phyloP scores from a whole-genome alignment of 306 rosid species.

The Elaeagnus macrophylla region DNA sequence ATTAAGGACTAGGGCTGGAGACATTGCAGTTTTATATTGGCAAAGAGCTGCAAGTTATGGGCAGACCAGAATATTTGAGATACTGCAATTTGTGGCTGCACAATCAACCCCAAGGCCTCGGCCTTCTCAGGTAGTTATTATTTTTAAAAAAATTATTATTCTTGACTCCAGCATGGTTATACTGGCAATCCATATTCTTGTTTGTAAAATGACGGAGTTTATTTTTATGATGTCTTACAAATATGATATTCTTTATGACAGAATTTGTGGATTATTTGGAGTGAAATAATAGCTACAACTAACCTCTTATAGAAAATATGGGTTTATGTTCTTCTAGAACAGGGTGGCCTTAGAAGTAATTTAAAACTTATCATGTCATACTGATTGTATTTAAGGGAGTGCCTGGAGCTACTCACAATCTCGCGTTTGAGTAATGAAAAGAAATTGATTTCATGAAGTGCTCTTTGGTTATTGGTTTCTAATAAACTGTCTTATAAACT shows the following conservation, averaged over 20 bases:
- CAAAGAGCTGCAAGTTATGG: conserved; percentile 71
- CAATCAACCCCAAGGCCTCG: conserved; percentile 62
- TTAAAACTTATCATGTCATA: no score
- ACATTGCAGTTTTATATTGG: conserved; percentile 51
- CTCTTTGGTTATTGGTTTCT: not conserved
- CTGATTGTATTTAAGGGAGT: not conserved
- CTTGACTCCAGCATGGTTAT: no score
- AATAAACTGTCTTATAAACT: not conserved
- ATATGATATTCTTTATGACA: no score
- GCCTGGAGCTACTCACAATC: not conserved
- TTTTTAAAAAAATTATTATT: no score
- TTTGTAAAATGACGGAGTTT: no score
- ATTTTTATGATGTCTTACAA: no score
- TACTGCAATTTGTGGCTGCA: conserved; percentile 71
- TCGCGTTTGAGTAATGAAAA: not conserved
- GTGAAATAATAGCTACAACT: no score
- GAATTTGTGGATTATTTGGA: no score
- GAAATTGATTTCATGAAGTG: not conserved
- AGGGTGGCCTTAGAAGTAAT: no score
- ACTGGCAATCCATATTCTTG: no score
- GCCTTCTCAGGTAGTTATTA: conserved; percentile 52
- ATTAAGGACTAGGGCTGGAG: conserved; percentile 68
- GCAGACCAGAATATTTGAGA: conserved; percentile 67
- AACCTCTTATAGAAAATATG: no score
- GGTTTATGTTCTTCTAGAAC: no score